Evolutionary conservation across 768 basidiomycete genomes (phyloP), one percentile per base, ranked within the genome.

Genomic region (Trametes cubensis): DNA sequence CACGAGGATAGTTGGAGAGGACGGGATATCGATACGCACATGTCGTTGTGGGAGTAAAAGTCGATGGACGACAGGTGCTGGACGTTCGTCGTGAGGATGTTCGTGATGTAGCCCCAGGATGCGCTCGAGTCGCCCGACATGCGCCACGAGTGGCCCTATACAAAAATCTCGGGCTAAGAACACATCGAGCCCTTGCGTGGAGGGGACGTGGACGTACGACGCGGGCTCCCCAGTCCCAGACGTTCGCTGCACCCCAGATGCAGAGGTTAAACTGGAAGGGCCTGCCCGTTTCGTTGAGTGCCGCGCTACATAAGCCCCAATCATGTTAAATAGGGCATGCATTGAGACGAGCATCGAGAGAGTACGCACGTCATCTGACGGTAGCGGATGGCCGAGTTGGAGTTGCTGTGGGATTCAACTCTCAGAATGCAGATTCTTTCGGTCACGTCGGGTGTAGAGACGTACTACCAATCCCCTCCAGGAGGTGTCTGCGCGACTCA

Each of bases 191-290:
- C 34, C 4, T 34, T 6, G 10, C 6, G 34, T 11, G 10, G 34
- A 34, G 6, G 20, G 14, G 21, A 46, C n/a, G 30, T 6, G 25
- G 11, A 71, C 72, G 34, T 69, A 81, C 81, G 65, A 83, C 83
- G 55, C 78, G 76, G 15, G 80, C 78, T n/a, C 84, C 84, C 84
- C 83, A 85, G 11, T 76, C 72, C 83, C 83, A 85, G 13, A 84
- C 83, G 56, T 83, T 71, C 2, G 79, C 81, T 15, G 67, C 60
- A n/a, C 83, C 83, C 84, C 84, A 85, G 49, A 80, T 80, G 67
- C 84, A 85, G 18, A 85, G 70, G 40, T 73, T 75, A 66, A 75
- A 82, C 50, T 84, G 78, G 25, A 85, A 75, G 0, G 83, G 82
- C 11, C 75, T 75, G 6, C 78, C 67, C 55, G 79, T 77, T 6